Base-by-base conservation (phyloP, 169 alveolate species). In the Theileria parva region DNA sequence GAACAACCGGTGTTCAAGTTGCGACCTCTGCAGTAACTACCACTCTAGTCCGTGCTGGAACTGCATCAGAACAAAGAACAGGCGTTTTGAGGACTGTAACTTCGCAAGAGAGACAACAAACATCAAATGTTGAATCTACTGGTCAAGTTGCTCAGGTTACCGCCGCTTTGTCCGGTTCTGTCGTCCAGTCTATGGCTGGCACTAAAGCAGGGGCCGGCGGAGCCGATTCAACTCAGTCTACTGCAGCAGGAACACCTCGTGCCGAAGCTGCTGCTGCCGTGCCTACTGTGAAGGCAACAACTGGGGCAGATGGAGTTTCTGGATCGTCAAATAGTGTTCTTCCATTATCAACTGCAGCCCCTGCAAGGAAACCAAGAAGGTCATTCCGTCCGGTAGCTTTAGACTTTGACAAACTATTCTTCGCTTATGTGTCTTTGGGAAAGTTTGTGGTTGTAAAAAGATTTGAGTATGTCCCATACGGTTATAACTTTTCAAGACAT, bases 181-280 rank as follows among this genome's bases (percentile, higher is more conserved):
- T 2, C 17, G 19, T 44, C 53, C 53, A 44, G 53, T 0, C 12
- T 44, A 44, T 4, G 17, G 53, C 17, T 7, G 17, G 2, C 17
- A 1, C 53, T 44, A 7, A 8, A 44, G 53, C 53, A 11, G 53
- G 12, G 0, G 53, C 17, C 19, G 53, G 3, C 8, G 53, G 3
- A 44, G 12, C 53, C 17, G 53, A 44, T 44, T 44, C 53, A 44
- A 44, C 53, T 44, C 53, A 44, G 66, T 57, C 66, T 21, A 57
- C 66, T 8, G 66, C 66, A 57, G 30, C 66, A 13, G 66, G 66
- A 19, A 57, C 66, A 8, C 66, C 66, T 19, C 37, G 28, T 25
- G 66, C 66, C 15, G 32, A 25, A 21, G 66, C 66, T 21, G 66
- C 27, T 19, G 37, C 28, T 9, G 66, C 15, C 0, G 66, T 25